Percentiles rank a stretch among this genome's conserved stretches.
phyloP scores from a whole-genome alignment of 179 eudicot species.

The Heliamphora pulchella region DNA sequence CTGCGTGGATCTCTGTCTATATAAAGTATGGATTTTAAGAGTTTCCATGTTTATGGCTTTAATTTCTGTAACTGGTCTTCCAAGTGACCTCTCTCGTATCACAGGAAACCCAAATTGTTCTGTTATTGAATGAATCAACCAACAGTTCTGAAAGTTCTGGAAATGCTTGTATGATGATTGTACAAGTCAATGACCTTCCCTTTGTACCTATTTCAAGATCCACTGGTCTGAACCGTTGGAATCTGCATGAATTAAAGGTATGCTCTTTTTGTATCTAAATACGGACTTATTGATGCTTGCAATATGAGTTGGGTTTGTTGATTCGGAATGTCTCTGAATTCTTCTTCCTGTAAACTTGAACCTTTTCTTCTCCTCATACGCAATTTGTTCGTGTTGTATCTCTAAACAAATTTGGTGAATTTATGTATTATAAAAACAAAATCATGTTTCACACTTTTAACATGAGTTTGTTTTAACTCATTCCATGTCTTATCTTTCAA shows the following conservation, averaged over 20 bases:
- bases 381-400: conserved; percentile 1
- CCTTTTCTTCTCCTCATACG: neutral
- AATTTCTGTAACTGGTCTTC: neutral
- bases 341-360: neutral
- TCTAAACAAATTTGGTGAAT: neutral
- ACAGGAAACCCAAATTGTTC: conserved; percentile 81
- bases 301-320: neutral
- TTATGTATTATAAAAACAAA: neutral
- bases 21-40: conserved; percentile 47
- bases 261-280: neutral
- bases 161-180: conserved; percentile 61
- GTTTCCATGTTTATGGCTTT: neutral
- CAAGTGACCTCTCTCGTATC: conserved; percentile 10
- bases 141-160: conserved; percentile 54
- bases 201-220: conserved; percentile 52
- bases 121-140: conserved; percentile 55
- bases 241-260: conserved; percentile 62
- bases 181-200: conserved; percentile 58
- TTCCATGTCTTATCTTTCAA: neutral
- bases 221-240: conserved; percentile 40
- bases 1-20: conserved; percentile 85
- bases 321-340: neutral
- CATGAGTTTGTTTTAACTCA: neutral
- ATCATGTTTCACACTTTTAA: neutral
- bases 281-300: neutral